Evolutionary conservation across 306 rosid species (phyloP), one percentile per base, ranked within the genome.

Genomic region (Hylodesmum podocarpum): DNA sequence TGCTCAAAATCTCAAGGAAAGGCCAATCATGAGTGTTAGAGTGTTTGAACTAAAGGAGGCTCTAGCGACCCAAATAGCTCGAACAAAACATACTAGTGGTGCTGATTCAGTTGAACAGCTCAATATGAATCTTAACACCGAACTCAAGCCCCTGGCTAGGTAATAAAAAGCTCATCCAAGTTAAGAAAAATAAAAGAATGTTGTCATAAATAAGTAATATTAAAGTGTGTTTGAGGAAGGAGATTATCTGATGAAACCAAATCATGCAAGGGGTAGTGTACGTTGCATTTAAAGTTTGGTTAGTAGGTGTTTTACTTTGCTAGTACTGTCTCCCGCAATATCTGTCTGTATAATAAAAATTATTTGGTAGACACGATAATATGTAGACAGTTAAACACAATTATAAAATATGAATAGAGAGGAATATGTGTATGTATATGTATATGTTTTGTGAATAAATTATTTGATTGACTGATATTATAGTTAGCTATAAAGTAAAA

Each of bases 21-120:
- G 89, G 87, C 93, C 88, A 50, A 80, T 24, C 44, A 86, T 89
- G 82, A 67, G 70, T 53, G 49, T 33, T 25, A 70, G 78, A 9
- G 81, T 82, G 78, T 31, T 15, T 25, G 80, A 75, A 31, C 64
- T 86, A 18, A 78, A 82, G 58, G 70, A 88, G 27, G 76, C 85
- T 37, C 59, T 81, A 78, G 71, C 51, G 11, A 50, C 37, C 29
- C 75, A 78, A 37, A 22, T 49, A 61, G 75, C 57, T 40, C 31
- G 37, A 36, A 40, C 10, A 3, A 62, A 70, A 15, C n/a, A 12
- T n/a, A 13, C 6, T 4, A 24, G 66, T 5, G 53, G 51, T 67
- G 37, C 14, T 6, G 22, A 54, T 13, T 40, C 44, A 21, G 37
- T 12, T 25, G 10, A 8, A 58, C 3, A 27, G 4, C n/a, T 31